These are phyloP conservation scores for Candida palmyrensis DNA, from an alignment of 805 yeast species.

Conservation along the genomic window DNA sequence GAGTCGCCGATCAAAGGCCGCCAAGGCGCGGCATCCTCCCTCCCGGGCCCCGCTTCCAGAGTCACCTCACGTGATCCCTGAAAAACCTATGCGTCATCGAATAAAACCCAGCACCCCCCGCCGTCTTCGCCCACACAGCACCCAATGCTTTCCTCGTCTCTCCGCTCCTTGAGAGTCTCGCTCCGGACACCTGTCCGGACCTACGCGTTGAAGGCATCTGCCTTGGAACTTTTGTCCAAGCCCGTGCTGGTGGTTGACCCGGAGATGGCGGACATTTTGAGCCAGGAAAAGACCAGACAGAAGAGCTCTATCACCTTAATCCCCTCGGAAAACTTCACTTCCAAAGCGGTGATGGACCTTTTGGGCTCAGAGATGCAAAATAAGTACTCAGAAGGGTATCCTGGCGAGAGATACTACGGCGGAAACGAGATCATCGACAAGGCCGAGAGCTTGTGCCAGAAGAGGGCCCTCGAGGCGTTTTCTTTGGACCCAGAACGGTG, in stretches of 20 bases:
- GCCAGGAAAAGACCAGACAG: slow-evolving; percentile 86
- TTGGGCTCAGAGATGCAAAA: slow-evolving; percentile 97
- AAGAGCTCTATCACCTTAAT: slow-evolving; percentile 88
- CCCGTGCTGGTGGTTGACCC: slow-evolving; percentile 67
- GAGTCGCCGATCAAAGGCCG: no score
- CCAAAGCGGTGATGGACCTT: slow-evolving; percentile 92
- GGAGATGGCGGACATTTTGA: slow-evolving; percentile 66
- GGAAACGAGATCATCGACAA: slow-evolving; percentile 96
- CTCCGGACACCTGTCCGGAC: slow-evolving; percentile 12
- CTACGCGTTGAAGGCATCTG: slow-evolving; percentile 66
- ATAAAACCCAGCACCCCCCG: no score
- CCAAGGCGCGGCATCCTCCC: no score
- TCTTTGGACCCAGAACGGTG: slow-evolving; percentile 72
- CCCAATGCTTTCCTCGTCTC: slow-evolving; percentile 24
- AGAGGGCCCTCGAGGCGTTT: slow-evolving; percentile 91
- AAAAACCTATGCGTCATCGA: no score
- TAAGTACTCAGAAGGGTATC: slow-evolving; percentile 98
- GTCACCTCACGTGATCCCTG: no score
- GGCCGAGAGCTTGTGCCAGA: slow-evolving; percentile 87
- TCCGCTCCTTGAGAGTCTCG: slow-evolving; percentile 20
- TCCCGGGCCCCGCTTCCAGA: no score
- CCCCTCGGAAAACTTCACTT: slow-evolving; percentile 96
- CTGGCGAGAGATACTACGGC: slow-evolving; percentile 98
- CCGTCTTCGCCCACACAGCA: no score
- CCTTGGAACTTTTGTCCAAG: slow-evolving; percentile 61